phyloP scores from a whole-genome alignment of 805 yeast species.

The Suhomyces vadensis region DNA sequence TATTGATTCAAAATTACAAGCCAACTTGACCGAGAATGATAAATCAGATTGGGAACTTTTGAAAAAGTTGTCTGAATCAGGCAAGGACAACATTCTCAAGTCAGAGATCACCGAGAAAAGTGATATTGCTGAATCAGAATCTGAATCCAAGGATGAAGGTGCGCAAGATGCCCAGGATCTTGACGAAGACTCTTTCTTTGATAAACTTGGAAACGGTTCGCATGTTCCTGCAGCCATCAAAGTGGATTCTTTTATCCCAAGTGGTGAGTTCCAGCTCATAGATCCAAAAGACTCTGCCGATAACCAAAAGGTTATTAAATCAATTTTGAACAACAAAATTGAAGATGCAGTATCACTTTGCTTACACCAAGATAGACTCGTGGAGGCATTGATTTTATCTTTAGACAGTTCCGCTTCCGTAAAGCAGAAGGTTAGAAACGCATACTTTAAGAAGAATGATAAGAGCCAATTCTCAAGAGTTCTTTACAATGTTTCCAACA shows the following conservation, averaged over 20 bases:
- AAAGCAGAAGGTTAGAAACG: conserved; percentile 67
- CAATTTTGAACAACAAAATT: conserved; percentile 60
- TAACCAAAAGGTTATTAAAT: conserved; percentile 44
- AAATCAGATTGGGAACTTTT: conserved; percentile 69
- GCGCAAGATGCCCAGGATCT: too few relatives aligned
- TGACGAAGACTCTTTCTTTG: conserved; percentile 37
- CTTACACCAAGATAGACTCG: conserved; percentile 58
- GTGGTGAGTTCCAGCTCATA: conserved; percentile 52
- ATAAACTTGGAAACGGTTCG: conserved; percentile 32
- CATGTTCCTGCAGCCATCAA: conserved; percentile 8
- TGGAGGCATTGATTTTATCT: conserved; percentile 84
- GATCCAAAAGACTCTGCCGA: conserved; percentile 35
- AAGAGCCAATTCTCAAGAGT: conserved; percentile 66
- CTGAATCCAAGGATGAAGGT: conserved; percentile 4
- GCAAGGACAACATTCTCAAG: conserved; percentile 51
- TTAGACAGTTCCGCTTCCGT: conserved; percentile 59
- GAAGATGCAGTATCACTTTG: conserved; percentile 68
- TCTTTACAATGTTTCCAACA: conserved; percentile 61
- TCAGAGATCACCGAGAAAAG: conserved; percentile 16
- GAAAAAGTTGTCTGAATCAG: conserved; percentile 50
- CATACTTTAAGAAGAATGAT: conserved; percentile 64
- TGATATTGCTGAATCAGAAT: too few relatives aligned
- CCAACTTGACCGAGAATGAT: conserved; percentile 37
- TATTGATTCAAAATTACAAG: conserved; percentile 52
- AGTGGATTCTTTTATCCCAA: conserved; percentile 41